Percentiles rank a stretch among this genome's conserved stretches.
phyloP scores from a whole-genome alignment of 1,284 basidiomycete species.

The Flammula alnicola region DNA sequence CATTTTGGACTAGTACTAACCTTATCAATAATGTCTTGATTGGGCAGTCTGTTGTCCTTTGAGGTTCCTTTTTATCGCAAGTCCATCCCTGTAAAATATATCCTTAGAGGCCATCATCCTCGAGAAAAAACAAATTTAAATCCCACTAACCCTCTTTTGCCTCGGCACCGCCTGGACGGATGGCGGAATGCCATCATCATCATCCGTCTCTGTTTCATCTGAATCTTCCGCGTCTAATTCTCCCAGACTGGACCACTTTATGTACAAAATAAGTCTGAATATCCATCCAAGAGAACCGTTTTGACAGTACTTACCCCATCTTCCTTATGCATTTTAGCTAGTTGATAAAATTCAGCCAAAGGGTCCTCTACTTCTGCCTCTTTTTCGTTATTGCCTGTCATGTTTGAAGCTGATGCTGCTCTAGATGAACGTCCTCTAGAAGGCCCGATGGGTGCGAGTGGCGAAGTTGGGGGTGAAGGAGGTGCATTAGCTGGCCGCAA shows the following conservation, averaged over 20 bases:
- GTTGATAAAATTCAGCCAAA: slow-evolving; percentile 62
- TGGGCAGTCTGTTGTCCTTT: slow-evolving; percentile 44
- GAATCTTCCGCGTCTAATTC: no score
- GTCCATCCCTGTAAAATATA: slow-evolving; percentile 55
- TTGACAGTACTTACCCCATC: slow-evolving; percentile 26
- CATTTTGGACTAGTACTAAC: no score
- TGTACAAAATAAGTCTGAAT: slow-evolving; percentile 1
- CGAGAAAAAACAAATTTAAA: slow-evolving; percentile 12
- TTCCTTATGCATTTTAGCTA: slow-evolving; percentile 54
- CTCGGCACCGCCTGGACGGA: slow-evolving; percentile 17
- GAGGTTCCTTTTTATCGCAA: slow-evolving; percentile 55
- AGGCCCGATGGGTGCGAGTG: slow-evolving; percentile 1
- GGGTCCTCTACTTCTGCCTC: slow-evolving; percentile 53
- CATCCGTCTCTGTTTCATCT: slow-evolving; percentile 26
- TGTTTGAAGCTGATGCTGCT: neutral
- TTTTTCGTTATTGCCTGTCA: neutral
- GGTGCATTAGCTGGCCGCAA: slow-evolving; percentile 10
- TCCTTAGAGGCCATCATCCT: neutral
- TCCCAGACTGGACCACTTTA: slow-evolving; percentile 30
- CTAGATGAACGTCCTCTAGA: slow-evolving; percentile 1
- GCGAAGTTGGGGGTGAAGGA: slow-evolving; percentile 24
- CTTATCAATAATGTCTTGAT: slow-evolving; percentile 74
- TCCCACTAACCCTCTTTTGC: slow-evolving; percentile 30
- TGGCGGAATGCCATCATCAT: slow-evolving; percentile 25
- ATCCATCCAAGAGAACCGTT: slow-evolving; percentile 5